Percentiles rank a stretch among this genome's conserved stretches.
Conservation (phyloP, 2,329 filamentous ascomycete genomes). For the Cercospora berteroae region DNA sequence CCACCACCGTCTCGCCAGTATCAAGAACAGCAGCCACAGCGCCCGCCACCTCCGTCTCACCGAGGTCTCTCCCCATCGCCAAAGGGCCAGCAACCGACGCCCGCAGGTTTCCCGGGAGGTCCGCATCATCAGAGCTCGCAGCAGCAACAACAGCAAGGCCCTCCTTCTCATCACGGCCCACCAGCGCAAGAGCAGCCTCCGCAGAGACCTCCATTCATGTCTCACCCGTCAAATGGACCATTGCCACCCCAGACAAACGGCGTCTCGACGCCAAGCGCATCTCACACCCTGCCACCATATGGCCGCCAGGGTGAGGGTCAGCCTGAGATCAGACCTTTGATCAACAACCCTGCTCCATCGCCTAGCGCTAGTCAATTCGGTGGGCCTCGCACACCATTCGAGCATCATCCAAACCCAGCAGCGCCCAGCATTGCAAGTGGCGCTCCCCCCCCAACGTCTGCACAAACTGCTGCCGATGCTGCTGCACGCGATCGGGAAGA, state of each 20-base stretch:
- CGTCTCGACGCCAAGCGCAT: conserved; percentile 48
- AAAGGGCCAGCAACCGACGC: conserved; percentile 55
- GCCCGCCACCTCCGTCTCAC: conserved; percentile 51
- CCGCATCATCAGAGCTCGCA: conserved; percentile 44
- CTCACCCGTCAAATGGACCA: conserved; percentile 28
- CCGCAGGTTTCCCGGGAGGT: conserved; percentile 51
- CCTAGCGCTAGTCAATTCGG: conserved; percentile 71
- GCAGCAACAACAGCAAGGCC: conserved; percentile 45
- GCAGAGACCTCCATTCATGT: conserved; percentile 27
- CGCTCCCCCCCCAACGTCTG: conserved; percentile 63
- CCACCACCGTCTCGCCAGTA: conserved; percentile 58
- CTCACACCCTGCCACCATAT: conserved; percentile 65
- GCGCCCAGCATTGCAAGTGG: conserved; percentile 64
- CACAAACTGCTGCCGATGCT: conserved; percentile 61
- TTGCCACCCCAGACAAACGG: conserved; percentile 28
- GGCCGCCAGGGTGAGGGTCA: conserved; percentile 60
- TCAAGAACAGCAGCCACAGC: conserved; percentile 38
- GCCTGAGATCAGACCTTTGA: conserved; percentile 77
- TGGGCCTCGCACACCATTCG: conserved; percentile 70
- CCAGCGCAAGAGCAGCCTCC: conserved; percentile 25
- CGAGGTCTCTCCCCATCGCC: conserved; percentile 59
- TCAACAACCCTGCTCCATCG: conserved; percentile 80
- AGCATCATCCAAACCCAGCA: conserved; percentile 67
- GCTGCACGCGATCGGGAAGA: conserved; percentile 66
- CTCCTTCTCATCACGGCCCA: conserved; percentile 49